A percentile compares a stretch with the other conserved stretches of the same genome.
Evolutionary conservation across 108 stramenopile species (phyloP).

Genomic region (Fistulifera pelliculosa): DNA sequence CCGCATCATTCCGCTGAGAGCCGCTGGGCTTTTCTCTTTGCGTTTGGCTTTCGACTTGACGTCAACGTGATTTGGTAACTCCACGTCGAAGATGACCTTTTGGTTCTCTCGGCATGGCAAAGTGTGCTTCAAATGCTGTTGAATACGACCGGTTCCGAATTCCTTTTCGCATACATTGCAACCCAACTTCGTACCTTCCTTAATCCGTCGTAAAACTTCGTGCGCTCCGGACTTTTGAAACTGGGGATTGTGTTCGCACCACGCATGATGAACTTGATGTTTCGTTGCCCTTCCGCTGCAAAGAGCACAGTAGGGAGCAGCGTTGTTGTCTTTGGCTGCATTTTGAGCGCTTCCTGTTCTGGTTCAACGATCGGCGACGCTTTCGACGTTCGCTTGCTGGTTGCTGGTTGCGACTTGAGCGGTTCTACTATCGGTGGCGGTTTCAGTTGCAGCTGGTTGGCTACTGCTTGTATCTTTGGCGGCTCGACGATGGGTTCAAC

Average conservation of each 20-base stretch:
- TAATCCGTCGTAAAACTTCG: constrained; percentile 21
- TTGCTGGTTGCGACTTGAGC: no score
- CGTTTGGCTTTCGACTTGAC: neutral
- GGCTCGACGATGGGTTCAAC: no score
- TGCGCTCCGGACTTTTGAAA: constrained; percentile 21
- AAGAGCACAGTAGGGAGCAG: constrained; percentile 21
- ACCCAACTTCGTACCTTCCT: constrained; percentile 11
- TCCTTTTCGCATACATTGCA: constrained; percentile 26
- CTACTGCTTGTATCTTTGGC: no score
- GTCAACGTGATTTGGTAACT: neutral
- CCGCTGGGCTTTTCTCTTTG: neutral
- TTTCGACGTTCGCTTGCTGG: no score
- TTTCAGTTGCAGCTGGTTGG: no score
- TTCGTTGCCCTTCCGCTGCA: constrained; percentile 15
- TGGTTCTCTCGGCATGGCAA: neutral
- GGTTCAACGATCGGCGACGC: no score
- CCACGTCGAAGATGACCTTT: constrained; percentile 6
- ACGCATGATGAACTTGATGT: constrained; percentile 29
- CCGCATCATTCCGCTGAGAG: neutral
- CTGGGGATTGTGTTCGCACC: constrained; percentile 24
- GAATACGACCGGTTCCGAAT: constrained; percentile 13
- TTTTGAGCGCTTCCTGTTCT: neutral
- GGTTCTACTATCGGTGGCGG: no score
- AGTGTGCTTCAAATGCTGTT: neutral
- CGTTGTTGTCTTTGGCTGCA: neutral